Evolutionary conservation across 148 eudicot genomes (phyloP).

Genomic region (Heliosperma pusillum): DNA sequence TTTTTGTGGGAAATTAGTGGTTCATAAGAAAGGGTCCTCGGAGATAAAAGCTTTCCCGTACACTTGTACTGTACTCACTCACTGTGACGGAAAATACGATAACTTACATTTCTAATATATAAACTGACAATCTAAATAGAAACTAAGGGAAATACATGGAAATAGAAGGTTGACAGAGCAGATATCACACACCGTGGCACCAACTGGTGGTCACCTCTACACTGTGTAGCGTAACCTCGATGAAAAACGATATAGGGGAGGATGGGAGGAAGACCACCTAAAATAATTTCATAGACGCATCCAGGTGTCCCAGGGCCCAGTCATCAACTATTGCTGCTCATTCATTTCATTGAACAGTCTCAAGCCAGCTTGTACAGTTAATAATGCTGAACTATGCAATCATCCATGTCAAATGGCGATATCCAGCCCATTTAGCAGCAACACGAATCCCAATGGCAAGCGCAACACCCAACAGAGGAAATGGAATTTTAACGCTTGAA

Average conservation of each 20-base stretch:
- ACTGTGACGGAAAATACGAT: no score
- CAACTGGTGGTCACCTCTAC: neutral
- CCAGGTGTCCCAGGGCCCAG: neutral
- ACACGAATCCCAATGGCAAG: constrained; percentile 61
- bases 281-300: neutral
- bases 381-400: constrained; percentile 30
- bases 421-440: constrained; percentile 83
- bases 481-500: constrained; percentile 40
- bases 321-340: neutral
- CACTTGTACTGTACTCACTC: no score
- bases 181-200: no score
- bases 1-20: no score
- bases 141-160: neutral
- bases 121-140: neutral
- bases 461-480: constrained; percentile 66
- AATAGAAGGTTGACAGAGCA: no score
- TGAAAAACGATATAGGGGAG: neutral
- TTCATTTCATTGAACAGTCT: no score
- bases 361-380: neutral
- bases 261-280: neutral
- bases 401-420: constrained; percentile 86
- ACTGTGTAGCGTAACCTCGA: neutral
- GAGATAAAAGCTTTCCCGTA: no score
- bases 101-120: no score
- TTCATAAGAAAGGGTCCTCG: no score